Evolutionary conservation across 345 rosid species (phyloP), one percentile per base, ranked within the genome.

Genomic region (Mercurialis annua): DNA sequence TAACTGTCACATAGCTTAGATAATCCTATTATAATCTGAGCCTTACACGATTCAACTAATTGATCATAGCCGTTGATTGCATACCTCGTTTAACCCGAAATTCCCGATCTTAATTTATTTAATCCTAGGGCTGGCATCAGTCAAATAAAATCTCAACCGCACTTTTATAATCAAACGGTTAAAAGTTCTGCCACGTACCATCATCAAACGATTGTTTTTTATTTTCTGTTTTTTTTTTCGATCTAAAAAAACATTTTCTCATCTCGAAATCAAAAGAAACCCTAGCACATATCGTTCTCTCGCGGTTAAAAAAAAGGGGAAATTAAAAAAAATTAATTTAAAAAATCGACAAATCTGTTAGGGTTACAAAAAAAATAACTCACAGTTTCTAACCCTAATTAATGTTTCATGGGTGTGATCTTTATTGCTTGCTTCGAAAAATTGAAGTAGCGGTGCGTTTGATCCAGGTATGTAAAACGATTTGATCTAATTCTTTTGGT

Each of bases 221-320:
- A 66, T 55, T 56, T 72, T 0, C 20, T 12, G 2, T 59, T 62
- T 62, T 65, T 75, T 61, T 82, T 76, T 73, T 69, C 70, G 48
- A 55, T 82, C 78, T 73, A 1, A 47, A 83, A n/a, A 84, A 77
- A 83, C 85, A 87, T 71, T 69, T 67, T 83, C 60, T 78, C 59
- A n/a, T 15, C 68, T 78, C 77, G 81, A 71, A 78, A 77, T 81
- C 82, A 76, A 74, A 85, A 64, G 87, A 84, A 84, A 81, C 92
- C 90, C 89, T 82, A 80, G 87, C 77, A 65, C 80, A 59, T 59
- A 47, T 65, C 82, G 82, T 69, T 81, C 76, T 69, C 62, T 48
- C 56, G 43, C 78, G 78, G 59, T 70, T 57, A 64, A 56, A 58
- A 49, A 23, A 36, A 40, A 20, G 30, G 6, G 48, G 16, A 26